Evolutionary conservation across 768 basidiomycete species (phyloP).

Genomic region (Pleurotus sapidus): DNA sequence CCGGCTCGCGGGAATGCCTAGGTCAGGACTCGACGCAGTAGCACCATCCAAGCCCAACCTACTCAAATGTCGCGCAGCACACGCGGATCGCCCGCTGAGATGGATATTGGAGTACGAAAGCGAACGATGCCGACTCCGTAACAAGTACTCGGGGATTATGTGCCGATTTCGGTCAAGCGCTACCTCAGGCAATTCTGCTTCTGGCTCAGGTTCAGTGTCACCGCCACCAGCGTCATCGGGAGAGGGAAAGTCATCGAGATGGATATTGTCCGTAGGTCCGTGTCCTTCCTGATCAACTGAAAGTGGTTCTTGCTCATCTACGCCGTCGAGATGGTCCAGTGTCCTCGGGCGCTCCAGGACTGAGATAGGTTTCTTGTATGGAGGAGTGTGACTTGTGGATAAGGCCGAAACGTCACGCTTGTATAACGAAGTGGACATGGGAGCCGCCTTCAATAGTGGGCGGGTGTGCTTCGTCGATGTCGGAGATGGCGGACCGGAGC

Average conservation of each 20-base stretch:
- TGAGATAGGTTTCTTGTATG: background rate
- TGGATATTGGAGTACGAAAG: slow-evolving; percentile 42
- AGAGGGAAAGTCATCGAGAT: background rate
- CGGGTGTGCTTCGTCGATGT: slow-evolving; percentile 17
- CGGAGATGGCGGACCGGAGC: slow-evolving; percentile 19
- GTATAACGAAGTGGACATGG: slow-evolving; percentile 18
- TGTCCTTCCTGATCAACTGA: background rate
- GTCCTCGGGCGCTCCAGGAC: background rate
- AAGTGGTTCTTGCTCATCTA: background rate
- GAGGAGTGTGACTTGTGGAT: background rate
- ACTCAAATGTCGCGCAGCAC: background rate
- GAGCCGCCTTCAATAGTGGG: slow-evolving; percentile 23
- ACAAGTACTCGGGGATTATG: slow-evolving; percentile 93
- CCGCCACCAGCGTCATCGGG: slow-evolving; percentile 24
- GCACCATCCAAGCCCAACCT: slow-evolving; percentile 36
- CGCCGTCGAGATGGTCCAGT: background rate
- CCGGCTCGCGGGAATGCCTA: slow-evolving; percentile 33
- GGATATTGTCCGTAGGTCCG: background rate
- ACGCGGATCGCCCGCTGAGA: slow-evolving; percentile 31
- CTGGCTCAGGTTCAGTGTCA: slow-evolving; percentile 50
- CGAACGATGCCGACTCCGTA: slow-evolving; percentile 53
- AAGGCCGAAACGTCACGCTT: background rate
- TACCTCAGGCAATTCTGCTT: slow-evolving; percentile 93
- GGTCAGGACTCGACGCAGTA: slow-evolving; percentile 70
- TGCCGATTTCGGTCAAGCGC: slow-evolving; percentile 89